A percentile compares a stretch with the other conserved stretches of the same genome.
These are phyloP conservation scores for Aspergillus brunneoviolaceus DNA, from an alignment of 2,329 filamentous ascomycete genomes.

Conservation along the genomic window DNA sequence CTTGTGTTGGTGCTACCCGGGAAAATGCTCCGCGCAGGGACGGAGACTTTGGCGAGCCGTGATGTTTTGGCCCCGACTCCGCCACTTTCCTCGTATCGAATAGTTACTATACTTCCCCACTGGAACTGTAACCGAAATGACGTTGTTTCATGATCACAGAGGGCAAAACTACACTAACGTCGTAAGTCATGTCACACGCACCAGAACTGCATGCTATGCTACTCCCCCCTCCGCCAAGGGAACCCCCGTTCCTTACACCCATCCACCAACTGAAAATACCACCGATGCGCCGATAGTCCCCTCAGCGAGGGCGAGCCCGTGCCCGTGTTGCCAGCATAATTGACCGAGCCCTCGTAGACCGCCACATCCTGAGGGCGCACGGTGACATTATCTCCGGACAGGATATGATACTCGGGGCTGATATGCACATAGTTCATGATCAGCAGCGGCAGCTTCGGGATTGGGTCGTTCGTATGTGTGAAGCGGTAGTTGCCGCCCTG, in stretches of 20 bases:
- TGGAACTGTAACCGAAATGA: too few relatives aligned
- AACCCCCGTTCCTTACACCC: slow-evolving; percentile 12
- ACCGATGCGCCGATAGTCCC: slow-evolving; percentile 22
- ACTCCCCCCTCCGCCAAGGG: not conserved
- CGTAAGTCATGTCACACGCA: too few relatives aligned
- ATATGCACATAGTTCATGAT: slow-evolving; percentile 63
- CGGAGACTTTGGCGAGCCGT: not conserved
- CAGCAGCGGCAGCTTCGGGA: slow-evolving; percentile 65
- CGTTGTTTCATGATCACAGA: too few relatives aligned
- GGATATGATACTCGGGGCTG: slow-evolving; percentile 68
- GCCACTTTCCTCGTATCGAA: too few relatives aligned
- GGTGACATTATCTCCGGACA: slow-evolving; percentile 25
- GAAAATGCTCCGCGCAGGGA: not conserved
- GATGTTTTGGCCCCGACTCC: too few relatives aligned
- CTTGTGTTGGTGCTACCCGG: too few relatives aligned
- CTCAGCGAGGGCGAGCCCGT: slow-evolving; percentile 16
- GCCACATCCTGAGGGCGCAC: slow-evolving; percentile 22
- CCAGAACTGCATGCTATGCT: too few relatives aligned
- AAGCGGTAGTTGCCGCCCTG: slow-evolving; percentile 61
- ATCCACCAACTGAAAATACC: slow-evolving; percentile 27
- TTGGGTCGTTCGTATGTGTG: slow-evolving; percentile 66
- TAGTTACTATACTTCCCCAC: too few relatives aligned
- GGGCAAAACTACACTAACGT: too few relatives aligned
- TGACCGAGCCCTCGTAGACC: slow-evolving; percentile 24
- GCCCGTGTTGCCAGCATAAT: slow-evolving; percentile 27